These are phyloP conservation scores for Asterochloris erici DNA, from an alignment of 139 green algal genomes.

Conservation along the genomic window DNA sequence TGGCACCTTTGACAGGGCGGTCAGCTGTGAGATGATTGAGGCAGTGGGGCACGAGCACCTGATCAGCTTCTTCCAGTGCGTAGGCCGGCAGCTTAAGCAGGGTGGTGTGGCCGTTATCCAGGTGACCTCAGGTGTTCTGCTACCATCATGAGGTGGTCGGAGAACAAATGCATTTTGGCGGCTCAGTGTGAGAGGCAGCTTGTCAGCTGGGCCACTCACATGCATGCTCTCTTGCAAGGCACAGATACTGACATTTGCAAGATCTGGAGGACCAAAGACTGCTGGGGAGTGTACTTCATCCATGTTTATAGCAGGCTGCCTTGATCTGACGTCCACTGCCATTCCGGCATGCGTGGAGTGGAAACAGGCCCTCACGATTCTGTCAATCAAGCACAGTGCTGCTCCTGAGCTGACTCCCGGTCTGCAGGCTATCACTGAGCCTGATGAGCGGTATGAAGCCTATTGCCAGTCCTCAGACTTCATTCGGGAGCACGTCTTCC, in stretches of 20 bases:
- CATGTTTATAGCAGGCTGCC: too few relatives aligned
- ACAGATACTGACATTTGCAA: background rate
- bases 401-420: too few relatives aligned
- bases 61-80: slow-evolving; percentile 72
- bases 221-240: background rate
- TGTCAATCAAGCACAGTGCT: background rate
- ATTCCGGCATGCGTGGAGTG: too few relatives aligned
- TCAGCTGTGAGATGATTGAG: slow-evolving; percentile 98
- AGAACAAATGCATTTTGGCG: too few relatives aligned
- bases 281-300: too few relatives aligned
- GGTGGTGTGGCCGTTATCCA: slow-evolving; percentile 77
- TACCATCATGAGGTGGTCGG: too few relatives aligned
- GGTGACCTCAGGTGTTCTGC: slow-evolving; percentile 22
- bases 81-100: slow-evolving; percentile 69
- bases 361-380: background rate
- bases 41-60: slow-evolving; percentile 95
- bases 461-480: slow-evolving; percentile 92
- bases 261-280: too few relatives aligned
- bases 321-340: too few relatives aligned
- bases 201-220: too few relatives aligned
- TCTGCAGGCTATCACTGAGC: slow-evolving; percentile 62
- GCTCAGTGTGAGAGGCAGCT: too few relatives aligned
- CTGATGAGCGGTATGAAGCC: slow-evolving; percentile 79
- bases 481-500: slow-evolving; percentile 98
- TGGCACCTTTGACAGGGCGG: slow-evolving; percentile 75